phyloP scores from a whole-genome alignment of 169 alveolate species.

The Cryptosporidium canis region DNA sequence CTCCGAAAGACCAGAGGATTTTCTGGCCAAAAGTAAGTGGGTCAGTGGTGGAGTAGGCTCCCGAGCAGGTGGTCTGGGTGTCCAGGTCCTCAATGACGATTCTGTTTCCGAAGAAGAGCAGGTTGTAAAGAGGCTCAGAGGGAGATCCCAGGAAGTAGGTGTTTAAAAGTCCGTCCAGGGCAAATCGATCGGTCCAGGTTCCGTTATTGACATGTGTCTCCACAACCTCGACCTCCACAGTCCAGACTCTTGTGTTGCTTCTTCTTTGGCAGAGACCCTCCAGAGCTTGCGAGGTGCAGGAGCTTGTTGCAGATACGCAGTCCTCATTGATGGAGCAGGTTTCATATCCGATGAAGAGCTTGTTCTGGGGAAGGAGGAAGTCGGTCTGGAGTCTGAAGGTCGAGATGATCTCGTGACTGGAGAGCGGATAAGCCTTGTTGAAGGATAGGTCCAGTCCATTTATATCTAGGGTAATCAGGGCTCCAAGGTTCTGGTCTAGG shows the following conservation, averaged over 20 bases:
- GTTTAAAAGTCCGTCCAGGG: constrained; percentile 1
- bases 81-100: constrained; percentile 4
- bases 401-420: not conserved
- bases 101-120: constrained; percentile 21
- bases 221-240: not conserved
- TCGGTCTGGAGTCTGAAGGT: not conserved
- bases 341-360: constrained; percentile 21
- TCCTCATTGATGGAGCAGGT: constrained; percentile 31
- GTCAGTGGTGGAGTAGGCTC: constrained; percentile 6
- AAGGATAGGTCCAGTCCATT: not conserved
- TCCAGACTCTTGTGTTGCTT: not conserved
- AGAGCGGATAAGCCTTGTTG: not conserved
- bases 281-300: constrained; percentile 35
- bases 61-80: constrained; percentile 2
- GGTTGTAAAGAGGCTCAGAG: not conserved
- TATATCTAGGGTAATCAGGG: constrained; percentile 4
- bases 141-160: not conserved
- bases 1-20: constrained; percentile 30
- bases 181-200: constrained; percentile 27
- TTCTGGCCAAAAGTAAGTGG: not conserved
- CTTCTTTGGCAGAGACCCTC: constrained; percentile 3
- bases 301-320: not conserved
- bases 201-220: constrained; percentile 38
- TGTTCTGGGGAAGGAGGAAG: not conserved
- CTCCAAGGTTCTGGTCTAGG: constrained; percentile 1